Conservation (phyloP, 2,329 filamentous ascomycete genomes). For the Aspergillus sp. region DNA sequence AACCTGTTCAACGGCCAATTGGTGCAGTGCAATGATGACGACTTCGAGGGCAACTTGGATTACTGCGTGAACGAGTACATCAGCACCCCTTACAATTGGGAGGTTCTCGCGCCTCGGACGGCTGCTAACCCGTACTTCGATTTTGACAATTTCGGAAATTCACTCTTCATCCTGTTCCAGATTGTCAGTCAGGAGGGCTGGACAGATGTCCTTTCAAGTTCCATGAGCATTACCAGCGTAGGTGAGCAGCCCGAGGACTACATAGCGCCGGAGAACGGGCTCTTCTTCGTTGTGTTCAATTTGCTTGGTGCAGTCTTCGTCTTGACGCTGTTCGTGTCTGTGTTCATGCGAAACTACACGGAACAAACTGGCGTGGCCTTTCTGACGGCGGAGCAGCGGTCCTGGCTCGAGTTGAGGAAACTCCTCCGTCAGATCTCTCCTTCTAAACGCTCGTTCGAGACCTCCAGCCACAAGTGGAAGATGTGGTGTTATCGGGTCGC, state of each 20-base stretch:
- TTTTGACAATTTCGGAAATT: conserved; percentile 93
- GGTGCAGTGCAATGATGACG: conserved; percentile 73
- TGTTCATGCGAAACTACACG: conserved; percentile 99
- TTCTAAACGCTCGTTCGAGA: conserved; percentile 84
- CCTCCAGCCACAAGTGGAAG: conserved; percentile 74
- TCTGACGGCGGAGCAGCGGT: conserved; percentile 90
- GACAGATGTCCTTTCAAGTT: conserved; percentile 86
- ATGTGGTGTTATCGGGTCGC: conserved; percentile 94
- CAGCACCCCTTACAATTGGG: conserved; percentile 77
- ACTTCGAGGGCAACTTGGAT: conserved; percentile 54
- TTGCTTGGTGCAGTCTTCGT: conserved; percentile 94
- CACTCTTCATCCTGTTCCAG: conserved; percentile 95
- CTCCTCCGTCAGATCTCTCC: conserved; percentile 88
- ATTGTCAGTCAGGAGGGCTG: conserved; percentile 99
- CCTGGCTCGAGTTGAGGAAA: conserved; percentile 94
- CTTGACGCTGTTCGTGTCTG: conserved; percentile 93
- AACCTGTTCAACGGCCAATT: conserved; percentile 89
- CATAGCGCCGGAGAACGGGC: conserved; percentile 75
- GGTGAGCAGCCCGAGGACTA: conserved; percentile 71
- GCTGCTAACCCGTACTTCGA: conserved; percentile 81
- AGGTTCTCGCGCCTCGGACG: conserved; percentile 77
- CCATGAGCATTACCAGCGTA: conserved; percentile 75
- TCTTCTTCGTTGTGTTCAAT: conserved; percentile 97
- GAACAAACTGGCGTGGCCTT: conserved; percentile 98
- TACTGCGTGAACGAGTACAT: conserved; percentile 84